phyloP scores from a whole-genome alignment of 345 rosid genomes.

The Sisymbrium irio region DNA sequence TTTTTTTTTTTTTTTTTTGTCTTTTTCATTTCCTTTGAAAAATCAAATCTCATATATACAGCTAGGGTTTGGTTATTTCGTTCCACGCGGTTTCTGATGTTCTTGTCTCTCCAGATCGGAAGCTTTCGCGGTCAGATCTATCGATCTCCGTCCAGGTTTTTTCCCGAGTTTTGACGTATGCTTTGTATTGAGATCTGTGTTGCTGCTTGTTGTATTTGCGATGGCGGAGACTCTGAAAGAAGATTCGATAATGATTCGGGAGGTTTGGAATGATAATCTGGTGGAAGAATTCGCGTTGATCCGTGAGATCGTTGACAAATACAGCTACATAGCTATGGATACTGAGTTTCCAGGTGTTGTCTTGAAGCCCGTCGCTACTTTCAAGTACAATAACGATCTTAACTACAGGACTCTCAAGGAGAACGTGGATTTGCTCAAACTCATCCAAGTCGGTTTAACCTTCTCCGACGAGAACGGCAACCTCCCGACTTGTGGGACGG shows the following conservation, averaged over 20 bases:
- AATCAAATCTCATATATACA: too few relatives aligned
- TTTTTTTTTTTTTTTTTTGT: too few relatives aligned
- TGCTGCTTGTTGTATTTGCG: slow-evolving; percentile 11
- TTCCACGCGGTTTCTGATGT: background rate
- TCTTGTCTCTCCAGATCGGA: slow-evolving; percentile 1
- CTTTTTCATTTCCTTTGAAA: too few relatives aligned
- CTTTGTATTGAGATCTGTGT: slow-evolving; percentile 51
- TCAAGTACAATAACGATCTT: slow-evolving; percentile 73
- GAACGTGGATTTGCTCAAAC: slow-evolving; percentile 76
- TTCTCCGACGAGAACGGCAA: slow-evolving; percentile 76
- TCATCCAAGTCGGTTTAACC: slow-evolving; percentile 81
- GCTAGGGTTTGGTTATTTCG: too few relatives aligned
- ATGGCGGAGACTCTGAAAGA: slow-evolving; percentile 60
- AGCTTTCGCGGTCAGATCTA: slow-evolving; percentile 26
- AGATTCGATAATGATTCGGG: slow-evolving; percentile 69
- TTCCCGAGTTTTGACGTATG: slow-evolving; percentile 30
- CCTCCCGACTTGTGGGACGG: slow-evolving; percentile 76
- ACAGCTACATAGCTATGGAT: slow-evolving; percentile 72
- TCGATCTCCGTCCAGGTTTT: background rate
- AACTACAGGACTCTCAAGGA: slow-evolving; percentile 79
- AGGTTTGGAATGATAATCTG: slow-evolving; percentile 84
- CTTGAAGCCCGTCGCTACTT: slow-evolving; percentile 67
- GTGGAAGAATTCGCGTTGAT: slow-evolving; percentile 74
- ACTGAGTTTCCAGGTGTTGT: slow-evolving; percentile 96
- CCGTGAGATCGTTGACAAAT: slow-evolving; percentile 70